Evolutionary conservation across 768 basidiomycete genomes (phyloP).

Genomic region (Leccinum variicolor): DNA sequence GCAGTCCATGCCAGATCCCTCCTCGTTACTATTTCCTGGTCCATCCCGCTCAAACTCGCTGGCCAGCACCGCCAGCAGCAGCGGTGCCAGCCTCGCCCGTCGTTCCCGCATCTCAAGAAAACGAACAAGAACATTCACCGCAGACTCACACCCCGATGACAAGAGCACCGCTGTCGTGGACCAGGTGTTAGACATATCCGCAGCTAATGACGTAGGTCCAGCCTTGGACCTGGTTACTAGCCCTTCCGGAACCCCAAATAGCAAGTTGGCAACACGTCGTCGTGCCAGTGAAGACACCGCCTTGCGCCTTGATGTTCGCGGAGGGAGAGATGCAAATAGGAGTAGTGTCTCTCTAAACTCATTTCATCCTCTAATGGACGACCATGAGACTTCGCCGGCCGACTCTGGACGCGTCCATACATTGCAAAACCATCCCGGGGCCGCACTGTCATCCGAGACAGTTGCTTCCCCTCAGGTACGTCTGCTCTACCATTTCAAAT

Average conservation of each 20-base stretch:
- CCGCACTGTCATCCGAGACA: slow-evolving; percentile 12
- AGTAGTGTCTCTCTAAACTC: slow-evolving; percentile 23
- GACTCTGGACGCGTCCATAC: slow-evolving; percentile 1
- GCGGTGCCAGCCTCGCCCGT: slow-evolving; percentile 49
- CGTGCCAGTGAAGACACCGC: slow-evolving; percentile 11
- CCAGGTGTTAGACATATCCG: slow-evolving; percentile 29
- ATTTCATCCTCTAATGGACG: slow-evolving; percentile 23
- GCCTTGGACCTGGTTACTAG: slow-evolving; percentile 4
- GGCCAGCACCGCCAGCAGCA: slow-evolving; percentile 43
- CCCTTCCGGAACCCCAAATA: slow-evolving; percentile 9
- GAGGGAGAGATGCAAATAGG: slow-evolving; percentile 17
- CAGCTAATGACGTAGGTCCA: slow-evolving; percentile 15
- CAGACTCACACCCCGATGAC: slow-evolving; percentile 23
- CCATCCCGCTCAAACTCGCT: slow-evolving; percentile 33
- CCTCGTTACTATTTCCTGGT: slow-evolving; percentile 24
- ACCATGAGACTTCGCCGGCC: slow-evolving; percentile 5
- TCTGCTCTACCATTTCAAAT: slow-evolving; percentile 13
- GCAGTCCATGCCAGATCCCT: slow-evolving; percentile 32
- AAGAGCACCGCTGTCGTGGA: slow-evolving; percentile 9
- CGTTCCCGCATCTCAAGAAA: slow-evolving; percentile 46
- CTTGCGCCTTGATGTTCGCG: slow-evolving; percentile 10
- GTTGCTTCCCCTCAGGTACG: slow-evolving; percentile 19
- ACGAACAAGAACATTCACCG: slow-evolving; percentile 52
- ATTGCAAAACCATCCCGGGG: slow-evolving; percentile 9
- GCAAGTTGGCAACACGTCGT: slow-evolving; percentile 10